Conservation (phyloP, 2,329 filamentous ascomycete genomes). For the Elsinoe necatrix region DNA sequence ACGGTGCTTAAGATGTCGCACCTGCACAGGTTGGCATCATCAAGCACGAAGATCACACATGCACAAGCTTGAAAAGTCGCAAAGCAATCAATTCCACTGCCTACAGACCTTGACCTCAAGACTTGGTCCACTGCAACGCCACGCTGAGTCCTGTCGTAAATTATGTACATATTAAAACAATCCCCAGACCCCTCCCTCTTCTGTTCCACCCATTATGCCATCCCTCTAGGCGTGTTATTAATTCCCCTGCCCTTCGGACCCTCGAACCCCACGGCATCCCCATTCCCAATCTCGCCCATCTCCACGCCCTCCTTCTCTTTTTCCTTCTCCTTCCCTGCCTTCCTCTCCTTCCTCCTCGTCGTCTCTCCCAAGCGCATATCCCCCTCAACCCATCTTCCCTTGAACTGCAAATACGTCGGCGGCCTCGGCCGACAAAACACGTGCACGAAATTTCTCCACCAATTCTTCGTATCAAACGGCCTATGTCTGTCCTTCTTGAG, state of each 20-base stretch:
- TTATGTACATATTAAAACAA: neutral
- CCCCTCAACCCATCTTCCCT: slow-evolving; percentile 63
- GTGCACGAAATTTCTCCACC: slow-evolving; percentile 68
- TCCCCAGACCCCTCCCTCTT: neutral
- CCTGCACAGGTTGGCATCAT: too few relatives aligned
- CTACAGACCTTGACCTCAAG: too few relatives aligned
- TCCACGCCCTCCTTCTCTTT: slow-evolving; percentile 56
- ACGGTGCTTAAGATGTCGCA: too few relatives aligned
- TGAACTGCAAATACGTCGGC: slow-evolving; percentile 85
- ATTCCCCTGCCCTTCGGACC: slow-evolving; percentile 23
- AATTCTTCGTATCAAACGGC: slow-evolving; percentile 72
- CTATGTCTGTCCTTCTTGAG: slow-evolving; percentile 82
- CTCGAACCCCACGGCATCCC: slow-evolving; percentile 25
- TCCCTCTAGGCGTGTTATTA: slow-evolving; percentile 21
- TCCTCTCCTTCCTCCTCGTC: slow-evolving; percentile 35
- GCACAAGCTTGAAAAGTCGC: too few relatives aligned
- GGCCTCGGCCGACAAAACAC: slow-evolving; percentile 77
- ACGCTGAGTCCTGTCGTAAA: neutral
- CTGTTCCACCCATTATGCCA: neutral
- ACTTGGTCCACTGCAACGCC: neutral
- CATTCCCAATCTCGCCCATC: slow-evolving; percentile 50
- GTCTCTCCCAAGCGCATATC: slow-evolving; percentile 69
- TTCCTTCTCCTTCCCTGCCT: slow-evolving; percentile 42
- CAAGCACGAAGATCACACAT: too few relatives aligned
- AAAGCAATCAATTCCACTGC: too few relatives aligned